Evolutionary conservation across 768 basidiomycete species (phyloP).

Genomic region (Phanerochaete sordida): DNA sequence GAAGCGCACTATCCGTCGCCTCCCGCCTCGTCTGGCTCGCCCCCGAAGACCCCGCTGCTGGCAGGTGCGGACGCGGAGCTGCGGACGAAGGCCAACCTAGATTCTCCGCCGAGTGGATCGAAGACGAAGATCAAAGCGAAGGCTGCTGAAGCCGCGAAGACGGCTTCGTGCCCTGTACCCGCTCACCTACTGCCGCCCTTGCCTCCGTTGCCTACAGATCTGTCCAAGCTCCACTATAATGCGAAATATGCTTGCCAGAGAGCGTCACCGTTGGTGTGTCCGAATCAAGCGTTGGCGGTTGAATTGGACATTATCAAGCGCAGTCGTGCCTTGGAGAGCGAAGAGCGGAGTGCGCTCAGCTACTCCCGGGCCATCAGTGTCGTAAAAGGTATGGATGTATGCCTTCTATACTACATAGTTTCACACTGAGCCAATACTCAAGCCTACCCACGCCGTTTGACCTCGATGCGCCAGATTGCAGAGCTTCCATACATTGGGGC

Average conservation of each 20-base stretch:
- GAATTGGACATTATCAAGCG: constrained; percentile 58
- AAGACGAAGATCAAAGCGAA: no score
- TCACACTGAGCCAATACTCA: background rate
- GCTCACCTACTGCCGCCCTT: constrained; percentile 18
- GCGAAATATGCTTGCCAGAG: constrained; percentile 58
- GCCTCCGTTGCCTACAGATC: constrained; percentile 16
- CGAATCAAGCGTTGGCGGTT: constrained; percentile 60
- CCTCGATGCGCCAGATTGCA: constrained; percentile 22
- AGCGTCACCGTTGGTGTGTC: constrained; percentile 61
- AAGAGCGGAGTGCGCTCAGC: constrained; percentile 62
- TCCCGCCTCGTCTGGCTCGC: background rate
- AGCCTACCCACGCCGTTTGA: constrained; percentile 33
- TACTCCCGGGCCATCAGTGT: constrained; percentile 75
- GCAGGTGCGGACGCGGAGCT: background rate
- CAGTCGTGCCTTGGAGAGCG: constrained; percentile 62
- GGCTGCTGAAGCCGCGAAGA: background rate
- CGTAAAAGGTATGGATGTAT: constrained; percentile 20
- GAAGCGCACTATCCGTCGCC: constrained; percentile 7
- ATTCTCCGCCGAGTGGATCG: background rate
- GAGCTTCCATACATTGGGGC: constrained; percentile 35
- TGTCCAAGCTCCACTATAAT: constrained; percentile 24
- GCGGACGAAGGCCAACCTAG: background rate
- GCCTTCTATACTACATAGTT: background rate
- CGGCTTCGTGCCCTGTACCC: constrained; percentile 12
- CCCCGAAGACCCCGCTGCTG: background rate